Conservation (phyloP, 192 early-diverging fungal species). For the Entomortierella beljakovae region DNA sequence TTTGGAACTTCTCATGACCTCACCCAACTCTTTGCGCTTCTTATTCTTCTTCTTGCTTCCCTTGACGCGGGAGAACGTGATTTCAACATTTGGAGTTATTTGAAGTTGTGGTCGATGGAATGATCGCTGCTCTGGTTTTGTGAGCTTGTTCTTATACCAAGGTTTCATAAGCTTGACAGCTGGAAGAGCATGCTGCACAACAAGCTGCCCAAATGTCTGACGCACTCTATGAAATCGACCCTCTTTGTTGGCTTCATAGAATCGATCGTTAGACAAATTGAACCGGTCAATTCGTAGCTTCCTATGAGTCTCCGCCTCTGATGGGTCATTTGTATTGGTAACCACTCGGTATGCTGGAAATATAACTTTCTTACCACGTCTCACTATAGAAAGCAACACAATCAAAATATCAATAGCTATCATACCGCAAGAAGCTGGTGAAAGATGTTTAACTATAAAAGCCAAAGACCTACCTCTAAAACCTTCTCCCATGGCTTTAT, state of each 20-base stretch:
- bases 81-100: conserved; percentile 64
- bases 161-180: conserved; percentile 77
- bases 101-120: conserved; percentile 90
- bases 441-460: too few relatives aligned
- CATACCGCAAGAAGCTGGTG: too few relatives aligned
- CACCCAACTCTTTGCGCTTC: conserved; percentile 74
- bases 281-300: conserved; percentile 78
- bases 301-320: conserved; percentile 70
- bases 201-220: conserved; percentile 87
- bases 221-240: conserved; percentile 80
- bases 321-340: conserved; percentile 59
- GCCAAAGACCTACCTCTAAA: conserved; percentile 48
- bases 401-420: not conserved
- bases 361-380: conserved; percentile 36
- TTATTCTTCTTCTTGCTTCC: conserved; percentile 79
- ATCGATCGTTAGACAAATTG: conserved; percentile 91
- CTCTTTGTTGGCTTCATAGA: conserved; percentile 79
- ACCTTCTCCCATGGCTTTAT: conserved; percentile 43
- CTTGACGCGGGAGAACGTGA: conserved; percentile 83
- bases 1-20: conserved; percentile 82
- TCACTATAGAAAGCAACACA: conserved; percentile 1
- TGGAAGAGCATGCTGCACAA: conserved; percentile 89
- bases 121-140: conserved; percentile 83
- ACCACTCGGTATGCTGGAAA: conserved; percentile 39
- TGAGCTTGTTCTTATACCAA: conserved; percentile 87